Evolutionary conservation across 2,329 filamentous ascomycete species (phyloP).

Genomic region (Penicillium sp.): DNA sequence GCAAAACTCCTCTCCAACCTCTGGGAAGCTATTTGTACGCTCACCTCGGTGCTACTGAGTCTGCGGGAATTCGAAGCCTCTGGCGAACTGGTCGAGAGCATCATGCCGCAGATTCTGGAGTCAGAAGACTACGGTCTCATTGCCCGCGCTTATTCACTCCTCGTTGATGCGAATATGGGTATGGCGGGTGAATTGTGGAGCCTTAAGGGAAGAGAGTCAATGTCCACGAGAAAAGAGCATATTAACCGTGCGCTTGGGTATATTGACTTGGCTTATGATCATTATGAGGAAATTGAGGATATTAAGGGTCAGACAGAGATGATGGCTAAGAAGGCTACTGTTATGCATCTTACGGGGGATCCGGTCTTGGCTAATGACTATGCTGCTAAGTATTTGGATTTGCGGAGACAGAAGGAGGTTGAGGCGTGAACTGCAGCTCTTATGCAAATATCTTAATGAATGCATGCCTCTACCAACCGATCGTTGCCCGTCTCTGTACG

Average conservation of each 20-base stretch:
- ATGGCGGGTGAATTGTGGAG: conserved; percentile 55
- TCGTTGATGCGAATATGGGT: conserved; percentile 77
- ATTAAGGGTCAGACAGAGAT: conserved; percentile 69
- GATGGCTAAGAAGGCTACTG: conserved; percentile 74
- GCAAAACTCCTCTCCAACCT: conserved; percentile 65
- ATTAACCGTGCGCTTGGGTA: conserved; percentile 58
- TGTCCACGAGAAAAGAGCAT: conserved; percentile 50
- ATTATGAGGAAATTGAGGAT: conserved; percentile 66
- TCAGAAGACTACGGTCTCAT: conserved; percentile 60
- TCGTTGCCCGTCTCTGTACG: no score
- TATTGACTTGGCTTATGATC: conserved; percentile 59
- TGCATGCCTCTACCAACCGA: no score
- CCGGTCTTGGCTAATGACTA: conserved; percentile 61
- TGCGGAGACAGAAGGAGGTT: conserved; percentile 45
- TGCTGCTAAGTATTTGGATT: conserved; percentile 60
- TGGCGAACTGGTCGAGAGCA: conserved; percentile 59
- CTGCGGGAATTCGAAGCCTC: conserved; percentile 69
- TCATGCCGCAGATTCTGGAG: conserved; percentile 74
- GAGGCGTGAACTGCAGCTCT: conserved; percentile 11
- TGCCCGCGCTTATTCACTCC: conserved; percentile 63
- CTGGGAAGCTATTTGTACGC: conserved; percentile 66
- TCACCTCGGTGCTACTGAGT: conserved; percentile 66
- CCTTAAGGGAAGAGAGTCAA: conserved; percentile 18
- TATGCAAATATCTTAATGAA: no score
- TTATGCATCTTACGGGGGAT: conserved; percentile 69